Evolutionary conservation across 164 flowering plant species (phyloP), one percentile per base, ranked within the genome.

Genomic region (Amborella trichopoda): DNA sequence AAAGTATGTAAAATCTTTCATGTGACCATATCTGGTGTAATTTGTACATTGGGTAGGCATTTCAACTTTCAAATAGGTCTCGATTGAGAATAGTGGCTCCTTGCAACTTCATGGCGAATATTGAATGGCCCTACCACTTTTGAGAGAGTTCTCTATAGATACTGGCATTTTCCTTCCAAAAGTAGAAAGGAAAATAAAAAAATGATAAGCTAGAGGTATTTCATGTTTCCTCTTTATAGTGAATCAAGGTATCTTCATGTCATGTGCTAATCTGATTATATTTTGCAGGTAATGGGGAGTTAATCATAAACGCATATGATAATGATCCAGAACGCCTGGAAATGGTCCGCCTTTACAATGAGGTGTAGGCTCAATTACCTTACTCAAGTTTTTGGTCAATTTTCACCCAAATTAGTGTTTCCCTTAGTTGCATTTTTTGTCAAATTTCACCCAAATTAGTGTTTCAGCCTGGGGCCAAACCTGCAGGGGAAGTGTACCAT

Each of bases 321-420:
- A 65, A 63, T 24, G 63, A 70, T 25, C 26, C 69, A 13, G 74
- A 72, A 18, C 68, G 89, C 18, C 20, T 58, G 52, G 62, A 66
- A n/a, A 38, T 80, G 52, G 63, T 66, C 40, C 54, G 45, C 42
- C 76, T 67, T 37, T 83, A 78, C 60, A 90, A 81, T 52, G 56
- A 79, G 82, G 95, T 79, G 11, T 12, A 21, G 19, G 5, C 9
- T 32, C 34, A 18, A 41, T 23, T 23, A 11, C 13, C 13, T 30
- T 9, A 36, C 16, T 21, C 17, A 5, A 27, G 44, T 12, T 36
- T 6, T 5, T 8, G 38, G 17, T 4, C 14, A 16, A 8, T 18
- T 17, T 43, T 23, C 11, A 3, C 30, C 42, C 16, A 2, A 17
- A 23, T 38, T 24, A 11, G 12, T 23, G 16, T 38, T 25, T 18